Base-by-base conservation (phyloP, 495 filamentous ascomycete species). In the Neurospora terricola region DNA sequence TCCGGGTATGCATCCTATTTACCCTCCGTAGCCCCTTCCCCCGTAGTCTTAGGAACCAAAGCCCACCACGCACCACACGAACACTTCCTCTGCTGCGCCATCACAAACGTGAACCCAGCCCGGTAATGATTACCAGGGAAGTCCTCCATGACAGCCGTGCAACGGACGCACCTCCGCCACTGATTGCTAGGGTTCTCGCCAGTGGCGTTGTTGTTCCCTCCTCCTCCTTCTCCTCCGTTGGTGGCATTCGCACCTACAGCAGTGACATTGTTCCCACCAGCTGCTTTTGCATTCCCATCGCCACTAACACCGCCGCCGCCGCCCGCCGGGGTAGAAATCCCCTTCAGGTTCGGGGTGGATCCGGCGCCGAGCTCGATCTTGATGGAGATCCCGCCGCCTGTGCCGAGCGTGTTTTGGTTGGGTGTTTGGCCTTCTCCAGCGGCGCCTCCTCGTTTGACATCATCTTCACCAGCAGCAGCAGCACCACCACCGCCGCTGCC, bases 131-230 rank as follows among this genome's bases (percentile, higher is more conserved):
- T 66, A 18, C 71, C 79, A 38, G 76, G 72, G 14, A 88, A 73
- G 78, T 92, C 90, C 79, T 90, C 90, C 88, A 89, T 91, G 21
- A 90, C 84, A 30, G 85, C 83, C 2, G 84, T 86, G 77, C 91
- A 93, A 70, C 90, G 80, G 21, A 86, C 84, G 75, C 91, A 93
- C 43, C 83, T 79, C 71, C 89, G 84, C 83, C 87, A 88, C 43
- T 80, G 76, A n/a, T 72, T 76, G 36, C 66, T 72, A 16, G 16
- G 21, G 74, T 71, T 42, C 21, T 66, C 37, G 38, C 73, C 54
- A 45, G 36, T 71, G 38, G 72, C 75, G 21, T 43, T 39, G 16
- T 34, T 42, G 37, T 39, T 38, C 68, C 39, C 71, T 48, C 45
- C 45, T 11, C 45, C 43, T 48, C 43, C n/a, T 21, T 4, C 45